phyloP scores from a whole-genome alignment of 1,284 basidiomycete genomes.

The Cryptococcus hybrid region DNA sequence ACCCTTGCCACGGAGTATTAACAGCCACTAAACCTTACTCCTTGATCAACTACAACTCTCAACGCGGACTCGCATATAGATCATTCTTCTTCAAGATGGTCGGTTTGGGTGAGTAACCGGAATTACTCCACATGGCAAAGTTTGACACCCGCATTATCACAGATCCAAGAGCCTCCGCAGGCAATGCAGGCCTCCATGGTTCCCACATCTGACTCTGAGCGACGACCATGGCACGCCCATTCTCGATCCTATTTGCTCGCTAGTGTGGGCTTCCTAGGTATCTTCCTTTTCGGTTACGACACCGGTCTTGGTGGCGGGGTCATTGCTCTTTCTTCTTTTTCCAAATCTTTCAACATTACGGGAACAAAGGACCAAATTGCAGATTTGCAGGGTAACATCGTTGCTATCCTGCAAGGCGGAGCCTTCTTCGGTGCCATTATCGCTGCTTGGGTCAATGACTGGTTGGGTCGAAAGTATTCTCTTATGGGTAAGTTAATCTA shows the following conservation, averaged over 20 bases:
- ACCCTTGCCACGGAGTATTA: too few species aligned
- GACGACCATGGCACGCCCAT: conserved; percentile 31
- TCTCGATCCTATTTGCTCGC: conserved; percentile 56
- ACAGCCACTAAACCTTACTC: too few species aligned
- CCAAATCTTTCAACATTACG: conserved; percentile 60
- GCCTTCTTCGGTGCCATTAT: conserved; percentile 71
- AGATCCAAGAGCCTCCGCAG: conserved; percentile 1
- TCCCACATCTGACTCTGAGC: conserved; percentile 8
- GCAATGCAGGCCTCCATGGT: conserved; percentile 7
- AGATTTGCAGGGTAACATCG: conserved; percentile 55
- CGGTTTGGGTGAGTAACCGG: not conserved
- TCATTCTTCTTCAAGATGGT: not conserved
- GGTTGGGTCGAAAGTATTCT: conserved; percentile 34
- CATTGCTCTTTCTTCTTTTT: conserved; percentile 63
- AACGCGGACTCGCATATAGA: too few species aligned
- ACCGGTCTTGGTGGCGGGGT: conserved; percentile 40
- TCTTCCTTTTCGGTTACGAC: conserved; percentile 74
- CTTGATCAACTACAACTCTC: too few species aligned
- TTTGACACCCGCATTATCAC: not conserved
- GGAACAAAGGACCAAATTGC: conserved; percentile 38
- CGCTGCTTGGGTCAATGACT: conserved; percentile 52
- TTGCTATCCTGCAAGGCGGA: conserved; percentile 74
- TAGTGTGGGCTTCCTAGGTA: conserved; percentile 71
- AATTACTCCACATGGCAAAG: not conserved
- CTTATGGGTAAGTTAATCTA: not conserved